Conservation (phyloP, 1,284 basidiomycete species). For the Tranzscheliella williamsii region DNA sequence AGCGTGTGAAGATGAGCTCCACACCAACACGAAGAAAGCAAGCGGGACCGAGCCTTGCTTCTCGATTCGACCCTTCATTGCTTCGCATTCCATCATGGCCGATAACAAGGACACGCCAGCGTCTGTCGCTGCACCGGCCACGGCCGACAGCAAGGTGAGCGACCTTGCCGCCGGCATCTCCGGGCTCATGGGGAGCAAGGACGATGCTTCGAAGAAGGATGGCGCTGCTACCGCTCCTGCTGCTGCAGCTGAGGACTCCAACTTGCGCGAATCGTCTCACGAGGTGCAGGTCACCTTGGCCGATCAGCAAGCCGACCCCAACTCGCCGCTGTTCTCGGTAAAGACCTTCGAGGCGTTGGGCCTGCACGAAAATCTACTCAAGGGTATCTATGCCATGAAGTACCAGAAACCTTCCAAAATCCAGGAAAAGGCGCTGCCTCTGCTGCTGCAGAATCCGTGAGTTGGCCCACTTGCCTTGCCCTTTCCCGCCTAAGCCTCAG, state of each 20-base stretch:
- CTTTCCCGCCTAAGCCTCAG: too few species aligned
- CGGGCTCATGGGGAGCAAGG: constrained; percentile 36
- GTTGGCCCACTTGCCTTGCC: too few species aligned
- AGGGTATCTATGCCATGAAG: constrained; percentile 94
- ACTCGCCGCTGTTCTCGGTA: constrained; percentile 89
- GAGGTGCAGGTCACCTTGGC: constrained; percentile 86
- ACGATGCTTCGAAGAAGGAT: constrained; percentile 2
- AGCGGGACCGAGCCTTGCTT: neutral
- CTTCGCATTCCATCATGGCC: constrained; percentile 8
- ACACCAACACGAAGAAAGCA: too few species aligned
- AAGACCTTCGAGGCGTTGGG: constrained; percentile 81
- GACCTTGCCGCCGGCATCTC: constrained; percentile 43
- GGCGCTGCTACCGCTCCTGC: neutral
- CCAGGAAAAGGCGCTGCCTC: constrained; percentile 92
- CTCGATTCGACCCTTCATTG: neutral
- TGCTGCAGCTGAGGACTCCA: constrained; percentile 21
- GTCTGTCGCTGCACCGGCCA: constrained; percentile 3
- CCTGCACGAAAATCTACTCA: constrained; percentile 78
- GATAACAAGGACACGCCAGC: constrained; percentile 23
- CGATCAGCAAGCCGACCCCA: constrained; percentile 93
- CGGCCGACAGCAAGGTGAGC: constrained; percentile 34
- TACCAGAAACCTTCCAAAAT: constrained; percentile 99
- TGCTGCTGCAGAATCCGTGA: constrained; percentile 87
- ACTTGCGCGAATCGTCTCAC: constrained; percentile 49
- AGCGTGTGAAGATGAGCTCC: too few species aligned